These are phyloP conservation scores for Nigrograna mackinnonii DNA, from an alignment of 2,329 filamentous ascomycete genomes.

Conservation along the genomic window DNA sequence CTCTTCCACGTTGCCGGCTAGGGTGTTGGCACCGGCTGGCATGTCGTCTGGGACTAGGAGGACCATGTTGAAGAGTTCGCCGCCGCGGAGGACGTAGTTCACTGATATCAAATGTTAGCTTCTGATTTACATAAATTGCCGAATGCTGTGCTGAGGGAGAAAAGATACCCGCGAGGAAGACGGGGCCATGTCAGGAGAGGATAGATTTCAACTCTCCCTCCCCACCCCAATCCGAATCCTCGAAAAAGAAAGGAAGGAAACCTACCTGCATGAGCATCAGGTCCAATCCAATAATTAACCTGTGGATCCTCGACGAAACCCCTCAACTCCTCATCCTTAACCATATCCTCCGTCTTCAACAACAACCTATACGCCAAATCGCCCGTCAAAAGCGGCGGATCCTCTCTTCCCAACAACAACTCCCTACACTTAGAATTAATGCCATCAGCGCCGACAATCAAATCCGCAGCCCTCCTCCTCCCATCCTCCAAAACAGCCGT, in stretches of 20 bases:
- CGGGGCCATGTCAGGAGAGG: no score
- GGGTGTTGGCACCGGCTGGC: conserved; percentile 47
- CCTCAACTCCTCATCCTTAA: conserved; percentile 50
- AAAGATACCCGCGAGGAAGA: no score
- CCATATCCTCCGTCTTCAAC: conserved; percentile 50
- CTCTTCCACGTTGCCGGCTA: conserved; percentile 56
- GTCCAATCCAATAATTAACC: conserved; percentile 58
- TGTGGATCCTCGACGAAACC: conserved; percentile 51
- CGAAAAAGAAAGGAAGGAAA: neutral
- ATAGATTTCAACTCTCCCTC: no score
- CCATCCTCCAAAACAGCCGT: conserved; percentile 47
- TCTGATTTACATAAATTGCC: neutral
- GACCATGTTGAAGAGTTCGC: conserved; percentile 56
- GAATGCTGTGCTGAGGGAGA: no score
- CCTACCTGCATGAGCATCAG: conserved; percentile 52
- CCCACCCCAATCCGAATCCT: no score
- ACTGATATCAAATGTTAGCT: conserved; percentile 40
- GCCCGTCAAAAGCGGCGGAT: conserved; percentile 54
- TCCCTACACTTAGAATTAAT: conserved; percentile 51
- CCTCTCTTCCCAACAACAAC: conserved; percentile 47
- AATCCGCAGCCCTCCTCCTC: conserved; percentile 41
- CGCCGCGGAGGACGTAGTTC: conserved; percentile 54
- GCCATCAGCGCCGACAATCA: conserved; percentile 54
- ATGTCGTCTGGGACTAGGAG: conserved; percentile 56
- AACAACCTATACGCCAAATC: conserved; percentile 56